Base-by-base conservation (phyloP, 1,284 basidiomycete species). In the Ganoderma meredithae region DNA sequence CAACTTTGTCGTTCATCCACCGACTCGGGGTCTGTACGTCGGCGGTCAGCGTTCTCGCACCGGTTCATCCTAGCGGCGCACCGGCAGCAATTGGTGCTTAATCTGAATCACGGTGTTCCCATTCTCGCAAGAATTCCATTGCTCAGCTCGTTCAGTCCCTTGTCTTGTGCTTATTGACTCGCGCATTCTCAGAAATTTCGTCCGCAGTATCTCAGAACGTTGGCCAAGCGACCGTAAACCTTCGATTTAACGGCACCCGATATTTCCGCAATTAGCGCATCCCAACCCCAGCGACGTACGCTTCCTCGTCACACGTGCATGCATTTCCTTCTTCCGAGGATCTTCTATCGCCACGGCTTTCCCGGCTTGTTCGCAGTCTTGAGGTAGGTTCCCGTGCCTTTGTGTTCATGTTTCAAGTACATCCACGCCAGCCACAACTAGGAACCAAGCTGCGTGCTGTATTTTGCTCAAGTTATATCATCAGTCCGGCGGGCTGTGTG, bases 11-110 rank as follows among this genome's bases (percentile, higher is more conserved):
- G 39, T 17, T 44, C 60, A 27, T 25, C 36, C 27, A 66, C 60
- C 52, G 52, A 56, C 31, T 27, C 65, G 65, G 65, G 33, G 40
- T 40, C 52, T 47, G 52, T 65, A 65, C n/a, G 6, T 15, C 17
- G 47, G 47, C 47, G 63, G 19, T 27, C 39, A 36, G 56, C 22
- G 40, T 43, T 33, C 43, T 56, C 52, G 31, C 53, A 43, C 63
- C 55, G 40, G 40, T 44, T 36, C 60, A 36, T 33, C n/a, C 43
- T 47, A 47, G 49, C 43, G 61, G 60, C 65, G 65, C 60, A 60
- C 40, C 65, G 65, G 65, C 41, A 66, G 40, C 65, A 66, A 56
- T 65, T 53, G 41, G 41, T n/a, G 19, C 39, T 60, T 39, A 43
- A 47, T n/a, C 33, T 58, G 31, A 19, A 19, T 17, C 33, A 25